Percentiles rank a stretch among this genome's conserved stretches.
These are phyloP conservation scores for Heterobasidion parviporum DNA, from an alignment of 1,284 basidiomycete species.

Conservation along the genomic window DNA sequence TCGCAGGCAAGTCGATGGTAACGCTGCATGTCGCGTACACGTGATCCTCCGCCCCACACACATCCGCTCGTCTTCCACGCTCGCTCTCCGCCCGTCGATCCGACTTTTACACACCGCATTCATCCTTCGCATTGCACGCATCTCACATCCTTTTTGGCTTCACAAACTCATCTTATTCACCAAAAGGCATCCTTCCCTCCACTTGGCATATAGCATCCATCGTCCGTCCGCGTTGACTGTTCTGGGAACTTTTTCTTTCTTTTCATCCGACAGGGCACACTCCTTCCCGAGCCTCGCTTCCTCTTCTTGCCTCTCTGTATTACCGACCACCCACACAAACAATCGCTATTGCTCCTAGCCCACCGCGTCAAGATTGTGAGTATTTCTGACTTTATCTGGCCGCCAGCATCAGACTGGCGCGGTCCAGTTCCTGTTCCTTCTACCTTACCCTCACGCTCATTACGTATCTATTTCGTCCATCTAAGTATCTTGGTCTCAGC, in stretches of 20 bases:
- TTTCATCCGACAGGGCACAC: background rate
- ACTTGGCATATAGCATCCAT: constrained; percentile 6
- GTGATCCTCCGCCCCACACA: no score
- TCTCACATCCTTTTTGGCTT: constrained; percentile 1
- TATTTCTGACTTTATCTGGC: constrained; percentile 2
- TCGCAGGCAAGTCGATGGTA: constrained; percentile 57
- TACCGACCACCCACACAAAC: background rate
- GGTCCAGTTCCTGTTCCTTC: background rate
- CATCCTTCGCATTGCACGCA: constrained; percentile 3
- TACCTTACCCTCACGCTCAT: constrained; percentile 8
- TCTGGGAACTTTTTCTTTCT: constrained; percentile 1
- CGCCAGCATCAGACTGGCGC: background rate
- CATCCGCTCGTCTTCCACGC: background rate
- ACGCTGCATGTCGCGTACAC: constrained; percentile 61
- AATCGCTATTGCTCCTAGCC: background rate
- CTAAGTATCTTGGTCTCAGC: background rate
- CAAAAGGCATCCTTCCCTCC: constrained; percentile 6
- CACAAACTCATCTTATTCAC: constrained; percentile 7
- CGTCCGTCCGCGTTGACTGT: constrained; percentile 3
- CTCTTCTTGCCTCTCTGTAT: constrained; percentile 6
- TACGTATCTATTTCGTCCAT: constrained; percentile 7
- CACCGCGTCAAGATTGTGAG: background rate
- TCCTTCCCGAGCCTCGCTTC: constrained; percentile 1
- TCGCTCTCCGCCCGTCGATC: background rate
- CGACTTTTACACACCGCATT: constrained; percentile 1